Percentiles rank a stretch among this genome's conserved stretches.
These are phyloP conservation scores for Scutellaria barbata DNA, from an alignment of 257 asterid genomes.

Conservation along the genomic window DNA sequence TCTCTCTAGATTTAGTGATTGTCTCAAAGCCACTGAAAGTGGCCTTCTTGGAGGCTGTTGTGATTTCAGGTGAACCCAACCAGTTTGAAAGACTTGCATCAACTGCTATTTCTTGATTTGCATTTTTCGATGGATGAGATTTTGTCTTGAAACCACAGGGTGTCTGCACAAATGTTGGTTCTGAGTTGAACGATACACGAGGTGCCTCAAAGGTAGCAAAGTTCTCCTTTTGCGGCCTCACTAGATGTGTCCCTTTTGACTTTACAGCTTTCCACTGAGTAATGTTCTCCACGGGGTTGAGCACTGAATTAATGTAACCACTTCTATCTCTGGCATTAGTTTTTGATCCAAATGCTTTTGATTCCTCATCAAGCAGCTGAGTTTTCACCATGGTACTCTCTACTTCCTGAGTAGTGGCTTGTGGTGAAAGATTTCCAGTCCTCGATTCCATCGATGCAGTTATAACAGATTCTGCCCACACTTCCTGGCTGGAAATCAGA, in stretches of 20 bases:
- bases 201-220: conserved; percentile 52
- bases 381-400: conserved; percentile 47
- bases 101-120: conserved; percentile 64
- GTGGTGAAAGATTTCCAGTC: conserved; percentile 40
- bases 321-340: conserved; percentile 65
- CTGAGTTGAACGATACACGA: conserved; percentile 47
- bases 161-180: conserved; percentile 49
- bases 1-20: no score
- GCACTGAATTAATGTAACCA: conserved; percentile 70
- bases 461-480: conserved; percentile 60
- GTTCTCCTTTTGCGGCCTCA: conserved; percentile 80
- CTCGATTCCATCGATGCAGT: conserved; percentile 62
- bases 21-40: conserved; percentile 47
- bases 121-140: conserved; percentile 41
- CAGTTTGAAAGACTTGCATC: conserved; percentile 95
- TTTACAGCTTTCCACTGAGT: conserved; percentile 86
- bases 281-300: conserved; percentile 87
- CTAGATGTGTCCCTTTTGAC: conserved; percentile 47
- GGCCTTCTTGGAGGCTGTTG: conserved; percentile 47
- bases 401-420: conserved; percentile 47
- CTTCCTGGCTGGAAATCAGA: conserved; percentile 43
- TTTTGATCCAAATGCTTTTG: conserved; percentile 38
- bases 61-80: conserved; percentile 62
- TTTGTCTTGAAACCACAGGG: conserved; percentile 48
- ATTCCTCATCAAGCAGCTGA: conserved; percentile 36